These are phyloP conservation scores for Nakazawaea pomicola DNA, from an alignment of 805 yeast species.

Conservation along the genomic window DNA sequence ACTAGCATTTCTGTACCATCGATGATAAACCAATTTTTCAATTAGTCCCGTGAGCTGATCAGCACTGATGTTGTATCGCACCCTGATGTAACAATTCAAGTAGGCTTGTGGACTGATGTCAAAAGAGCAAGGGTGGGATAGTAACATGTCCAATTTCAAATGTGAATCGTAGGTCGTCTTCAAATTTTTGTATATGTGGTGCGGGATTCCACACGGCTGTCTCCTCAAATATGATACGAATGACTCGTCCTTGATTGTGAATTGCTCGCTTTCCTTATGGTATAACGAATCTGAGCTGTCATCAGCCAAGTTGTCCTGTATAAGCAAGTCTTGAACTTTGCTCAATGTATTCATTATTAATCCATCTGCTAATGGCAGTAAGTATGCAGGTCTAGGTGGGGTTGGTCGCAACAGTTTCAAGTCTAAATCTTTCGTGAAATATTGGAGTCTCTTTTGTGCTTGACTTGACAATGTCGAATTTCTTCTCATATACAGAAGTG, in stretches of 20 bases:
- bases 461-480: background rate
- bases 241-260: background rate
- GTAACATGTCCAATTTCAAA: background rate
- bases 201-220: background rate
- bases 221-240: background rate
- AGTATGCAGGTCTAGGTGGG: background rate
- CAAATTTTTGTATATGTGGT: background rate
- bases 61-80: constrained; percentile 2
- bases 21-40: background rate
- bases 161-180: constrained; percentile 7
- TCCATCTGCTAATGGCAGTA: background rate
- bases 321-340: constrained; percentile 6
- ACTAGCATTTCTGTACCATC: constrained; percentile 8
- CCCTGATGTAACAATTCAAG: constrained; percentile 5
- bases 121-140: background rate
- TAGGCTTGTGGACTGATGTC: constrained; percentile 1
- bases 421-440: background rate
- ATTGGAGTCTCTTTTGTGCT: background rate
- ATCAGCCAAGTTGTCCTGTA: background rate
- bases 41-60: background rate
- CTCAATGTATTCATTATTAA: constrained; percentile 7
- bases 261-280: background rate
- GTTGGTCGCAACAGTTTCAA: background rate
- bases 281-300: background rate
- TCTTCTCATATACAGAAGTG: background rate